phyloP scores from a whole-genome alignment of 306 rosid genomes.

The Gillenia trifoliata region DNA sequence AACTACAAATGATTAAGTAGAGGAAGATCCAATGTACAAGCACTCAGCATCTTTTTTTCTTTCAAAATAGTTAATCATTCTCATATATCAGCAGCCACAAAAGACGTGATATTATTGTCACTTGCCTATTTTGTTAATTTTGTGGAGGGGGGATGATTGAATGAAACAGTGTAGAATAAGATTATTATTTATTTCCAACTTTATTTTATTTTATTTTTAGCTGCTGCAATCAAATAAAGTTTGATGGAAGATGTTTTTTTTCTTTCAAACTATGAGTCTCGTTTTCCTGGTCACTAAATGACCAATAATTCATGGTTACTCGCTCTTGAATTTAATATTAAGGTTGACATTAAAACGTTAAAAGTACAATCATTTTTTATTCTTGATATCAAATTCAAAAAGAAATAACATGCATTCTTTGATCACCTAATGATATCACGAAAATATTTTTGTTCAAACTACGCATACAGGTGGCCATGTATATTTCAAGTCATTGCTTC shows the following conservation, averaged over 20 bases:
- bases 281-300: too few relatives aligned
- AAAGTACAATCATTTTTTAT: too few relatives aligned
- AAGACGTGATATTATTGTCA: neutral
- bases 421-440: too few relatives aligned
- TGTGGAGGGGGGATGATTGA: constrained; percentile 15
- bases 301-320: neutral
- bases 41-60: constrained; percentile 33
- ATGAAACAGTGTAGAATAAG: neutral
- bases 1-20: constrained; percentile 12
- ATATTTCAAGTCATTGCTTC: constrained; percentile 16
- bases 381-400: too few relatives aligned
- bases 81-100: constrained; percentile 18
- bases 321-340: too few relatives aligned
- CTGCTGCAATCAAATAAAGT: constrained; percentile 6
- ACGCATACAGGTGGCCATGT: constrained; percentile 21
- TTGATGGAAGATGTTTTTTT: too few relatives aligned
- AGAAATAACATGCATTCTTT: too few relatives aligned
- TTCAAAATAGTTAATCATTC: neutral
- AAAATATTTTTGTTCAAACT: neutral
- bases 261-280: too few relatives aligned
- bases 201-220: neutral
- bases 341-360: too few relatives aligned
- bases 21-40: constrained; percentile 55
- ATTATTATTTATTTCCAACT: neutral
- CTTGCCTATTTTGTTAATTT: constrained; percentile 14